Evolutionary conservation across 2,329 filamentous ascomycete genomes (phyloP), one percentile per base, ranked within the genome.

Genomic region (Septoria petroselini): DNA sequence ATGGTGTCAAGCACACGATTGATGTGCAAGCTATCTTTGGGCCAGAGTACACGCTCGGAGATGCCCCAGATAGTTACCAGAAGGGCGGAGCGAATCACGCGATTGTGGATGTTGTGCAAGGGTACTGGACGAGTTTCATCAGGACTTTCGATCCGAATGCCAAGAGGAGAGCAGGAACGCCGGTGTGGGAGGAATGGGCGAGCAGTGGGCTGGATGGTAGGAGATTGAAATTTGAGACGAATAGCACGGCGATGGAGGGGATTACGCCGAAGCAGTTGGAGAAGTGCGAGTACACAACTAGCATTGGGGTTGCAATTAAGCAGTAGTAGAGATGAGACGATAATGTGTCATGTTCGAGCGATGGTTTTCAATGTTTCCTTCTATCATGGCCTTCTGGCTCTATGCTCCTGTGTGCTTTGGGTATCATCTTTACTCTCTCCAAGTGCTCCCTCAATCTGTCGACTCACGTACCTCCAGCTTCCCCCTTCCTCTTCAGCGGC

Each of bases 51-150:
- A 73, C 77, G 2, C 68, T 71, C 17, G 69, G 70, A 4, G 62
- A 55, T 0, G 67, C 75, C 1, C 83, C 84, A 0, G 61, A 62
- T 2, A 83, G 78, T 39, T 88, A 88, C 58, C 65, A 65, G 6
- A 63, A 70, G 0, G 73, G 71, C 2, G 71, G 70, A 11, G 67
- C 68, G 11, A 88, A 89, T 56, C 76, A 71, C 1, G 62, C 63
- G 0, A 80, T 85, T 4, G 74, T 85, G 1, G 73, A 78, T 0
- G 68, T 85, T 0, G 77, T 86, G 21, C 83, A 88, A 61, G 77
- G 74, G 0, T 91, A 89, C 66, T 90, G 85, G 84, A 80, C 82
- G 1, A 86, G 82, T 56, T 91, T 91, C 63, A 81, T 91, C 53
- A 71, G 78, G 19, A 74, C 73, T 0, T 75, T 81, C 30, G 73